A percentile compares a stretch with the other conserved stretches of the same genome.
phyloP scores from a whole-genome alignment of 2,329 filamentous ascomycete species.

The Ambrosiella cleistominuta region DNA sequence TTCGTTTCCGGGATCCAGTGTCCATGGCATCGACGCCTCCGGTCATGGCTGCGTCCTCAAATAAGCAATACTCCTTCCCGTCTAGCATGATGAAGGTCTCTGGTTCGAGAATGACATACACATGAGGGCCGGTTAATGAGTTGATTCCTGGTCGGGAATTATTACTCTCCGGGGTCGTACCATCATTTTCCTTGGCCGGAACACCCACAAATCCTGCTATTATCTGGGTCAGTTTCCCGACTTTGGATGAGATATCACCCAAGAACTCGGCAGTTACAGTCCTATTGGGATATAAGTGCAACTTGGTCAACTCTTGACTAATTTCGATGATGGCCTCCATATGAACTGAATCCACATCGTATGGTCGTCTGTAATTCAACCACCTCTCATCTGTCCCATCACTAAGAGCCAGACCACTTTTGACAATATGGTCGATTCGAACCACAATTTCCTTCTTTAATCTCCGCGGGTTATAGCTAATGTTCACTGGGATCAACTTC shows the following conservation, averaged over 20 bases:
- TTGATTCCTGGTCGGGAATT: constrained; percentile 23
- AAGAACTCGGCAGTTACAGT: constrained; percentile 52
- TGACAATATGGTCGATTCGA: constrained; percentile 71
- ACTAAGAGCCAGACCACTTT: constrained; percentile 50
- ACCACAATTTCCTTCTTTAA: constrained; percentile 59
- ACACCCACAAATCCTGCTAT: constrained; percentile 66
- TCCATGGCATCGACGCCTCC: constrained; percentile 17
- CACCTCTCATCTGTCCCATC: constrained; percentile 24
- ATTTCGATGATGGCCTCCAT: constrained; percentile 70
- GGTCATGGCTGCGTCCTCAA: constrained; percentile 15
- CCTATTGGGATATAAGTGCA: constrained; percentile 28
- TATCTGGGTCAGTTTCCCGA: constrained; percentile 60
- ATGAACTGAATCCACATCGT: constrained; percentile 45
- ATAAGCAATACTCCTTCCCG: constrained; percentile 28
- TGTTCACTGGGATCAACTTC: constrained; percentile 58
- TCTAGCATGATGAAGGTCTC: constrained; percentile 44
- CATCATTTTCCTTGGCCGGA: constrained; percentile 22
- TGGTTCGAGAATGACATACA: constrained; percentile 44
- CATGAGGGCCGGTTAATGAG: constrained; percentile 49
- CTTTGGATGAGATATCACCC: constrained; percentile 47
- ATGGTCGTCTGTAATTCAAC: constrained; percentile 70
- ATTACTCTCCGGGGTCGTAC: neutral
- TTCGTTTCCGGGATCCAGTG: constrained; percentile 11
- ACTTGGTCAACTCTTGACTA: constrained; percentile 43
- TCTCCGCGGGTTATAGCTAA: constrained; percentile 56